Percentiles rank a stretch among this genome's conserved stretches.
Conservation (phyloP, 768 basidiomycete species). For the Kwoniella europaea region DNA sequence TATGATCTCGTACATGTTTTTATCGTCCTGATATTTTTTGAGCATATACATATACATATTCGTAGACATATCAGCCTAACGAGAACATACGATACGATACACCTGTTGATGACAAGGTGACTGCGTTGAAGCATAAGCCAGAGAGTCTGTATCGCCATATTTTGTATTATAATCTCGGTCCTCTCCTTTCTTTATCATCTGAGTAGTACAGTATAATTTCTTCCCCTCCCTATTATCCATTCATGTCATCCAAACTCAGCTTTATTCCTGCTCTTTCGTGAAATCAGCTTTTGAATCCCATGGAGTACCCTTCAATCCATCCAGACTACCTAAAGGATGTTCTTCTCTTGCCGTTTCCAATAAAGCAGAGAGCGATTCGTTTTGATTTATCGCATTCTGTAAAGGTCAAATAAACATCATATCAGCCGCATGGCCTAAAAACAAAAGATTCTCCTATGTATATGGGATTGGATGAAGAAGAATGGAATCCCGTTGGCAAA, state of each 20-base stretch:
- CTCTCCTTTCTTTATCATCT: background rate
- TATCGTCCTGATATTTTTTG: too few species aligned
- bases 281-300: constrained; percentile 43
- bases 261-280: constrained; percentile 14
- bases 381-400: constrained; percentile 72
- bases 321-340: constrained; percentile 64
- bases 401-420: background rate
- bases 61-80: too few species aligned
- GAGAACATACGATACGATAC: background rate
- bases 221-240: background rate
- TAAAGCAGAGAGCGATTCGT: constrained; percentile 74
- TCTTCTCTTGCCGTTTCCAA: constrained; percentile 80
- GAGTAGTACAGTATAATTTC: background rate
- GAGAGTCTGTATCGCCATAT: background rate
- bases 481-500: background rate
- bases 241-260: background rate
- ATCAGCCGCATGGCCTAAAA: background rate
- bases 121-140: background rate
- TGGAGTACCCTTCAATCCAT: constrained; percentile 42
- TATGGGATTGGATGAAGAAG: too few species aligned
- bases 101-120: background rate
- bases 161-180: background rate
- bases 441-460: too few species aligned
- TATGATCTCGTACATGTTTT: too few species aligned
- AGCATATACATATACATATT: too few species aligned